Base-by-base conservation (phyloP, 768 basidiomycete species). In the Piloderma croceum region DNA sequence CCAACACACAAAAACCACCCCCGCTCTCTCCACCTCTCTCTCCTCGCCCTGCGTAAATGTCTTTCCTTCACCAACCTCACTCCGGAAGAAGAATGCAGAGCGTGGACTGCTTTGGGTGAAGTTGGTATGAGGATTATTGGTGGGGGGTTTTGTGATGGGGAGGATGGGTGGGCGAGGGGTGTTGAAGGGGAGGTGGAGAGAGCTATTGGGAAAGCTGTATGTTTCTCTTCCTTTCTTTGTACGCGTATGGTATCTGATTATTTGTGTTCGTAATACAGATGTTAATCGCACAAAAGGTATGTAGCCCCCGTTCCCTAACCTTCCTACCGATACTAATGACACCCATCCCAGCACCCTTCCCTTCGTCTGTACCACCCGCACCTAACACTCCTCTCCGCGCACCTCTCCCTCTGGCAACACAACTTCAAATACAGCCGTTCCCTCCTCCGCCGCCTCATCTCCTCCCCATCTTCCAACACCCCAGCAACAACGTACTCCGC, bases 91-190 rank as follows among this genome's bases (percentile, higher is more conserved):
- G 84, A 87, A 50, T 87, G 83, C 52, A 65, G 77, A 6, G 83
- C 83, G 1, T 86, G 81, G 77, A 77, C 78, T 1, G 72, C 73
- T 7, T 48, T 88, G 0, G 84, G 77, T 0, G 86, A 89, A 57
- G 50, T 84, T 2, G 85, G 83, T 3, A 68, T 87, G 53, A 66
- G 65, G 44, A 68, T 77, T 32, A 68, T 77, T 35, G 56, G 60
- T 12, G 69, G 74, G 17, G 73, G 76, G 19, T 61, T 73, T 36
- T 56, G 58, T 34, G 49, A 54, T 19, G 60, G 59, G 3, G 65
- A 64, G 43, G 45, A 71, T 55, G 36, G 54, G 31, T 69, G 74
- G 75, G 61, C 73, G n/a, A 49, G 48, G n/a, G 75, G 68, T 21
- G 60, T 81, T 6, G 76, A 74, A 46, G 54, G 39, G 0, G 83